phyloP scores from a whole-genome alignment of 148 eudicot genomes.

The Simmondsia chinensis region DNA sequence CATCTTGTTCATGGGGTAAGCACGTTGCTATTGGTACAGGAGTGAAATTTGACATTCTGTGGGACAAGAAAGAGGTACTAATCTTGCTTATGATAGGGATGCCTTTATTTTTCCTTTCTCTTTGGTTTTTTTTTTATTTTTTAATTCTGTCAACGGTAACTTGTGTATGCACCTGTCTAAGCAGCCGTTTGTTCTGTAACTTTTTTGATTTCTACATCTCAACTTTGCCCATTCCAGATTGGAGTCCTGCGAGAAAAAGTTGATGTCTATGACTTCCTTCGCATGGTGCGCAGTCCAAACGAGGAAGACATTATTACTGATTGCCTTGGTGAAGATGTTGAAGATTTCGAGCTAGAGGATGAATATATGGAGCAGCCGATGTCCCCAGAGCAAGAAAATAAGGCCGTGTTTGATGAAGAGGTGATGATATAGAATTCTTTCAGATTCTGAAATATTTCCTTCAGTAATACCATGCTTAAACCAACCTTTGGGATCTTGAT shows the following conservation, averaged over 20 bases:
- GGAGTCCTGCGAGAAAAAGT: slow-evolving; percentile 29
- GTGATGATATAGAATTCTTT: slow-evolving; percentile 23
- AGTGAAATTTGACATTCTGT: slow-evolving; percentile 66
- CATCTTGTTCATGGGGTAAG: slow-evolving; percentile 97
- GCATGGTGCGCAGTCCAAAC: slow-evolving; percentile 40
- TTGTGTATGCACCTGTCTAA: not conserved
- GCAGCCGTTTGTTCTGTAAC: not conserved
- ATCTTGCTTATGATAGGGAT: not conserved
- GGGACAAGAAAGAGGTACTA: slow-evolving; percentile 72
- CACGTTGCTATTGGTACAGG: slow-evolving; percentile 96
- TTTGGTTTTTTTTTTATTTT: not conserved
- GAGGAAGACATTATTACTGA: slow-evolving; percentile 32
- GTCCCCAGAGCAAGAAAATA: slow-evolving; percentile 57
- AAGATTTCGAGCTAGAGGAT: slow-evolving; percentile 40
- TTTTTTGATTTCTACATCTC: slow-evolving; percentile 9
- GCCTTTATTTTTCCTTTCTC: not conserved
- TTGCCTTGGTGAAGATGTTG: slow-evolving; percentile 75
- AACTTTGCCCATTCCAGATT: slow-evolving; percentile 25
- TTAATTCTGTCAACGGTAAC: not conserved
- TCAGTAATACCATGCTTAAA: too few relatives aligned
- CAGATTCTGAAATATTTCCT: slow-evolving; percentile 13
- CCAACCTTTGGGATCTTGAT: too few relatives aligned
- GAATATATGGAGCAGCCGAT: slow-evolving; percentile 33
- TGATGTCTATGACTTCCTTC: slow-evolving; percentile 72
- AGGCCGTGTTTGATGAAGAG: slow-evolving; percentile 65